Evolutionary conservation across 2,329 filamentous ascomycete species (phyloP), one percentile per base, ranked within the genome.

Genomic region (Fusarium sp.): DNA sequence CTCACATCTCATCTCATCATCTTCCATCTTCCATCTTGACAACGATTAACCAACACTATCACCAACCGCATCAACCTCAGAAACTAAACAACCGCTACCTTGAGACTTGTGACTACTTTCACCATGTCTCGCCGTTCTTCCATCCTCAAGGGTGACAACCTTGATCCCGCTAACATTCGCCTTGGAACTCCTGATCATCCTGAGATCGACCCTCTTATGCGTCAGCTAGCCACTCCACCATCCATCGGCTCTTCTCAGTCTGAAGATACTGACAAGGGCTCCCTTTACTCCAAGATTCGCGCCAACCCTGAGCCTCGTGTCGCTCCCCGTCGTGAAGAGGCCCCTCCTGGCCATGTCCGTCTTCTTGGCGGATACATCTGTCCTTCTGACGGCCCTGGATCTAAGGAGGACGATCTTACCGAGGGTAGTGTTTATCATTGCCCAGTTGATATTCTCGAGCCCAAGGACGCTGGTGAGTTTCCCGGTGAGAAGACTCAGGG

Each of bases 41-140:
- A 57, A 7, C 14, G 5, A 27, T 27, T 27, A 57, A 18, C 41
- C 20, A 68, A 29, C 36, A 52, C 18, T n/a, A 58, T 27, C 7
- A 15, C 7, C 13, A 38, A 17, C 27, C 27, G 5, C 27, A 27
- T 27, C 27, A 27, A 27, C 33, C 18, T 6, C 11, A 18, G 1
- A 18, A 15, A 17, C 29, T 11, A 49, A 49, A 10, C 15, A 49
- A 22, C 7, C 46, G 42, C n/a, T 27, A 12, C 9, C 2, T 0
- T 11, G 18, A 53, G 47, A 9, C 10, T 53, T 11, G 27, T 38
- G 33, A 17, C 27, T 9, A n/a, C 13, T 3, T 15, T 14, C 47
- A 54, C 17, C 22, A 70, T 69, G 65, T 52, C 47, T 47, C 20
- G 11, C 4, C 35, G 15, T 33, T 14, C 22, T 13, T 20, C 36